phyloP scores from a whole-genome alignment of 129 eudicot species.

The Saussurea involucrata region DNA sequence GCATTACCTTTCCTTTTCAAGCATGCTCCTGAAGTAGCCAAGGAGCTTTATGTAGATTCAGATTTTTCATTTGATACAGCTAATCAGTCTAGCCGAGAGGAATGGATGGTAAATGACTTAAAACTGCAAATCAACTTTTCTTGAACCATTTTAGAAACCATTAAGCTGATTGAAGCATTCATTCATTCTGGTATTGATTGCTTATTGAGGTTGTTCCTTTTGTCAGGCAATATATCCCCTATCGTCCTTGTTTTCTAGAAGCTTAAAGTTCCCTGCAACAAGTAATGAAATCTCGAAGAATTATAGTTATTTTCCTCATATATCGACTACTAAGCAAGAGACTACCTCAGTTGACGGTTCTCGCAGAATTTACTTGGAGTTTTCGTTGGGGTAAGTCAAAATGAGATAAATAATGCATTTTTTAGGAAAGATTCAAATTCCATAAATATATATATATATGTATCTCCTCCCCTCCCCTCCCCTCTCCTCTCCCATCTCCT shows the following conservation, averaged over 20 bases:
- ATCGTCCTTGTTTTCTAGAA: constrained; percentile 67
- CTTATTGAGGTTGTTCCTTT: constrained; percentile 13
- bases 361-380: constrained; percentile 73
- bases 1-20: constrained; percentile 79
- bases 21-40: constrained; percentile 73
- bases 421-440: no score
- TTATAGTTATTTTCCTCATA: constrained; percentile 55
- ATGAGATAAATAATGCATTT: neutral
- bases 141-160: neutral
- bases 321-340: constrained; percentile 47
- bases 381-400: constrained; percentile 68
- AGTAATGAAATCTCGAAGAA: constrained; percentile 45
- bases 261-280: constrained; percentile 74
- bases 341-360: constrained; percentile 35
- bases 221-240: constrained; percentile 79
- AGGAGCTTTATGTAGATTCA: constrained; percentile 49
- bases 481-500: no score
- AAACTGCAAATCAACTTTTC: neutral
- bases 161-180: neutral
- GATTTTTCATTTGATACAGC: constrained; percentile 48
- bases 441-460: neutral
- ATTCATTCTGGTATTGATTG: neutral
- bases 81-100: constrained; percentile 48
- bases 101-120: constrained; percentile 64
- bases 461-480: no score